Conservation (phyloP, 2,329 filamentous ascomycete species). For the Trichoderma sp. region DNA sequence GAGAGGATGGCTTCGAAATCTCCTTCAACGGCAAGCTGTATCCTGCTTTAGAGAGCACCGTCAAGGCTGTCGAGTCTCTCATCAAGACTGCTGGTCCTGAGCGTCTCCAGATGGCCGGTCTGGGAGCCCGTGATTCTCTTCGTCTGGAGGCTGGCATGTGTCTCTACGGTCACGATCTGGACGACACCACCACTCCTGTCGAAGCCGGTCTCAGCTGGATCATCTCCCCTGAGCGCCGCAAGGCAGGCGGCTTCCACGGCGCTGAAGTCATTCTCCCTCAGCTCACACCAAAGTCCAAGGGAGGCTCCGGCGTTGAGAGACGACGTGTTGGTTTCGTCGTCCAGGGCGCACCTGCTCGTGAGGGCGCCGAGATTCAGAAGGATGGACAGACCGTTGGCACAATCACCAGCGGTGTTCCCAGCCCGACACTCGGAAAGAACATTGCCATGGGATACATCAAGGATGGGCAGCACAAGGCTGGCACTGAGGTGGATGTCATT, state of each 20-base stretch:
- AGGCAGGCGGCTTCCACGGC: slow-evolving; percentile 75
- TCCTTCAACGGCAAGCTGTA: slow-evolving; percentile 59
- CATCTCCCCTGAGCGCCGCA: slow-evolving; percentile 72
- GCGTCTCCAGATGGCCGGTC: slow-evolving; percentile 72
- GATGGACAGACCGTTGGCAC: slow-evolving; percentile 67
- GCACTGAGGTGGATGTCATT: slow-evolving; percentile 74
- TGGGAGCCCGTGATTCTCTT: slow-evolving; percentile 87
- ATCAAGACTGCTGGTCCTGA: slow-evolving; percentile 60
- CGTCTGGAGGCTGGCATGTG: slow-evolving; percentile 97
- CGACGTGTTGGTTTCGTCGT: slow-evolving; percentile 79
- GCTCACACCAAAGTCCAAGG: slow-evolving; percentile 68
- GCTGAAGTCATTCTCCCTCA: slow-evolving; percentile 73
- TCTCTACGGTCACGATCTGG: slow-evolving; percentile 97
- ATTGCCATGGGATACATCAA: slow-evolving; percentile 94
- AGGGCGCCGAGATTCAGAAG: slow-evolving; percentile 76
- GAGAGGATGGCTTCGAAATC: slow-evolving; percentile 97
- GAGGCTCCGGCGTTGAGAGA: slow-evolving; percentile 64
- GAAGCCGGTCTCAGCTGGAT: slow-evolving; percentile 68
- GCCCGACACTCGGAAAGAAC: slow-evolving; percentile 80
- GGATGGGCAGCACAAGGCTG: slow-evolving; percentile 76
- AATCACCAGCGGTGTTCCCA: slow-evolving; percentile 87
- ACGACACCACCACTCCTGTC: slow-evolving; percentile 65
- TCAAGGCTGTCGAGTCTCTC: slow-evolving; percentile 64
- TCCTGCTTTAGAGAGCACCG: slow-evolving; percentile 37
- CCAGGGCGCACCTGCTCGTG: slow-evolving; percentile 82